Evolutionary conservation across 768 basidiomycete genomes (phyloP).

Genomic region (Butyriboletus loyo): DNA sequence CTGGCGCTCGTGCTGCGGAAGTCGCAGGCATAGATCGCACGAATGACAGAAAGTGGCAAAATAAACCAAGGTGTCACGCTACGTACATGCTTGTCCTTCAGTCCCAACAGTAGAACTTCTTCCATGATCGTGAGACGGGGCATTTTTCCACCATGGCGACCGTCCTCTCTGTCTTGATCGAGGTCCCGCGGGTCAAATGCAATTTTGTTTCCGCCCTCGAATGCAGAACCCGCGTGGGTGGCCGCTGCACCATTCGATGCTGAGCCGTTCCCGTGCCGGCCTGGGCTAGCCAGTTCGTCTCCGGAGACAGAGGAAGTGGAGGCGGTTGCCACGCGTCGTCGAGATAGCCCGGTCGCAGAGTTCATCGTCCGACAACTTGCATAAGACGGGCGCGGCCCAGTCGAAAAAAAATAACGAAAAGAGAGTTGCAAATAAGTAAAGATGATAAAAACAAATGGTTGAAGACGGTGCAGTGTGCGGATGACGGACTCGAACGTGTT

Average conservation of each 20-base stretch:
- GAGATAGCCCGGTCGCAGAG: conserved; percentile 52
- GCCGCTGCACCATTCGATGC: conserved; percentile 28
- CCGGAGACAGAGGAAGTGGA: conserved; percentile 36
- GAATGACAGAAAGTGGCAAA: conserved; percentile 2
- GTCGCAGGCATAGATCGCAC: conserved; percentile 5
- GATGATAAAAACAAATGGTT: not conserved
- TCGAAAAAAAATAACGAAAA: conserved; percentile 3
- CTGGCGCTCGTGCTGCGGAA: conserved; percentile 21
- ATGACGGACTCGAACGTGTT: conserved; percentile 6
- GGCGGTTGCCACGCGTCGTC: conserved; percentile 51
- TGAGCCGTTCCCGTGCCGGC: conserved; percentile 30
- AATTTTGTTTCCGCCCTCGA: conserved; percentile 83
- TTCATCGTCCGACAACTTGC: conserved; percentile 39
- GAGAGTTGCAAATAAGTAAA: conserved; percentile 3
- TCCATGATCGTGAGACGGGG: conserved; percentile 95
- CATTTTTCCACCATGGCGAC: conserved; percentile 63
- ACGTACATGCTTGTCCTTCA: conserved; percentile 94
- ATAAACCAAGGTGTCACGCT: not conserved
- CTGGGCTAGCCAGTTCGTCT: conserved; percentile 36
- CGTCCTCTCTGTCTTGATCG: conserved; percentile 64
- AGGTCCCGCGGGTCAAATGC: conserved; percentile 94
- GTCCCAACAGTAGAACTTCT: conserved; percentile 87
- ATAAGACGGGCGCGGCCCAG: conserved; percentile 13
- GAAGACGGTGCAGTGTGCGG: conserved; percentile 4
- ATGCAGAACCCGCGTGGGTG: conserved; percentile 75